Evolutionary conservation across 352 stramenopile genomes (phyloP).

Genomic region (Pythium pectinolyticum): DNA sequence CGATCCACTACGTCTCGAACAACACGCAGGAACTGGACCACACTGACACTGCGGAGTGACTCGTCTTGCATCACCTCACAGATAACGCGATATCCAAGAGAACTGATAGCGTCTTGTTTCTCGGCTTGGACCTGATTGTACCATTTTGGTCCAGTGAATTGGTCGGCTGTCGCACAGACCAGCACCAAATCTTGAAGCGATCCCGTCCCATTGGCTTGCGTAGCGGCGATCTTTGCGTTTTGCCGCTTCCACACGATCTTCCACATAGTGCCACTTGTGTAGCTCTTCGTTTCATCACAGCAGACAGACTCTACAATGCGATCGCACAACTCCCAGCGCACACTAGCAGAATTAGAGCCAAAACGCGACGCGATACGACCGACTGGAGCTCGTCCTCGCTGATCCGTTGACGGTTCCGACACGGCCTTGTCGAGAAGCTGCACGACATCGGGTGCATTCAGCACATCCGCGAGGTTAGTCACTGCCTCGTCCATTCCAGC

Average conservation of each 20-base stretch:
- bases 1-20: not conserved
- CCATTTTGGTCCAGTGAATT: conserved; percentile 7
- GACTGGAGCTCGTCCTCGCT: not conserved
- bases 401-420: not conserved
- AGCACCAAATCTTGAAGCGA: conserved; percentile 5
- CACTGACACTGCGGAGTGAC: not conserved
- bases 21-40: not conserved
- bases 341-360: not conserved
- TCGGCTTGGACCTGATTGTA: not conserved
- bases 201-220: not conserved
- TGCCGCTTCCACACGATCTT: conserved; percentile 16
- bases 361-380: not conserved
- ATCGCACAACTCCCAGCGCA: conserved; percentile 15
- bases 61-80: not conserved
- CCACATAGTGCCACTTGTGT: not conserved
- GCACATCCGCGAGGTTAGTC: conserved; percentile 1
- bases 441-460: conserved; percentile 17
- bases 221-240: not conserved
- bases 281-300: not conserved
- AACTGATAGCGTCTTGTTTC: no score
- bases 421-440: not conserved
- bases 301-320: conserved; percentile 2
- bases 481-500: no score
- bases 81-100: conserved; percentile 8
- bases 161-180: conserved; percentile 14